Evolutionary conservation across 495 filamentous ascomycete genomes (phyloP), one percentile per base, ranked within the genome.

Genomic region (Podospora bellae-mahoneyi): DNA sequence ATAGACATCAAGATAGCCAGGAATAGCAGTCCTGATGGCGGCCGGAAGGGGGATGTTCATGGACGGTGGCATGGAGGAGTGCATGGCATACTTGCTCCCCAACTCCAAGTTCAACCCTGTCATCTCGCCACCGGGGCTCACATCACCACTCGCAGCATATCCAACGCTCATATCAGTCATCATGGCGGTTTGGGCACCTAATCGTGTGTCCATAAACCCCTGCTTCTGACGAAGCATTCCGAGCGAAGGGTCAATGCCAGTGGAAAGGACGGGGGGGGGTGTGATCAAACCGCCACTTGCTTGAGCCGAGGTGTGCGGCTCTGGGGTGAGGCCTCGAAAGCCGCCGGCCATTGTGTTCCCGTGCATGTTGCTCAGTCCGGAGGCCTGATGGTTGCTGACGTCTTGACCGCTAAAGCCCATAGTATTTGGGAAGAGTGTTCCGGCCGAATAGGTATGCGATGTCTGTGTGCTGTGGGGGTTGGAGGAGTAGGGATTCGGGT

Each of bases 1-100:
- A 74, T 84, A 84, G 59, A 77, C 71, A 16, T 77, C 76, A 59
- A 84, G 69, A 64, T 84, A 84, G 58, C 69, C 71, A 59, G 81
- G 77, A 57, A 80, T 73, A 13, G 73, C 72, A 26, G 64, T 68
- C 5, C 68, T 74, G 57, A 80, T 75, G 18, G 77, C 68, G 53
- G 74, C 39, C 56, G 73, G 72, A 62, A 83, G 69, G 64, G 74
- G 61, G 13, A 74, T 73, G 30, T 77, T 70, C 63, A 80, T 74
- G 57, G 78, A 68, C 66, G 75, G 65, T 4, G 61, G 10, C 5
- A 32, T 2, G 5, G 19, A 27, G 54, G 69, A 70, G 58, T 77
- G 62, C 53, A 71, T 64, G 20, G 67, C 66, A 56, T 69, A 73
- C 15, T 68, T 68, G 5, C 65, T 65, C 3, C 66, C 64, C 55